Evolutionary conservation across 2,329 filamentous ascomycete species (phyloP).

Genomic region (Pleoardoris graminearum): DNA sequence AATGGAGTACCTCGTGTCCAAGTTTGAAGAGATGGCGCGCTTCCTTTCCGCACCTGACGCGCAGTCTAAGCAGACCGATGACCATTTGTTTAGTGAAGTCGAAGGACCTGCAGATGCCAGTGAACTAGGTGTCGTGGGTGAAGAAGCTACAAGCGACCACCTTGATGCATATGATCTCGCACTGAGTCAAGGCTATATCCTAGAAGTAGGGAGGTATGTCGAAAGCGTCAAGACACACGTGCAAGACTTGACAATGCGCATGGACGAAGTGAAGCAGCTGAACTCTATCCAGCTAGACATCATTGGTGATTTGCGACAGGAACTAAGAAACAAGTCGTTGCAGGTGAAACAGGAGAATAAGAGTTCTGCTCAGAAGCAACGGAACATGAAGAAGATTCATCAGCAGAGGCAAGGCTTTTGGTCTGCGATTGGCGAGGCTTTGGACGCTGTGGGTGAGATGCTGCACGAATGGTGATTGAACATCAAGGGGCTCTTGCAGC

Average conservation of each 20-base stretch:
- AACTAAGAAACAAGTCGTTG: conserved; percentile 17
- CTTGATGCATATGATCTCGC: conserved; percentile 7
- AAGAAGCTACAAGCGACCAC: conserved; percentile 3
- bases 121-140: conserved; percentile 5
- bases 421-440: conserved; percentile 17
- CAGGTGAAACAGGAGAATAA: conserved; percentile 3
- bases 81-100: conserved; percentile 23
- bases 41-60: conserved; percentile 34
- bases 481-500: not conserved
- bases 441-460: conserved; percentile 21
- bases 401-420: conserved; percentile 12
- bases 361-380: not conserved
- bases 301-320: conserved; percentile 32
- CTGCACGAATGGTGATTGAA: conserved; percentile 16
- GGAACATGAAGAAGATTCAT: not conserved
- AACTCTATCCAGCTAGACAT: conserved; percentile 39
- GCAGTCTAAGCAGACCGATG: conserved; percentile 24
- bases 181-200: conserved; percentile 26
- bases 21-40: conserved; percentile 38
- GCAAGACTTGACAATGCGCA: conserved; percentile 30
- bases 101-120: conserved; percentile 9
- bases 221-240: conserved; percentile 30
- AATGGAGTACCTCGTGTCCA: conserved; percentile 39
- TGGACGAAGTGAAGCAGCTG: conserved; percentile 40
- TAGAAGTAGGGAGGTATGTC: conserved; percentile 33